Evolutionary conservation across 2,329 filamentous ascomycete genomes (phyloP), one percentile per base, ranked within the genome.

Genomic region (Apiospora aurea): DNA sequence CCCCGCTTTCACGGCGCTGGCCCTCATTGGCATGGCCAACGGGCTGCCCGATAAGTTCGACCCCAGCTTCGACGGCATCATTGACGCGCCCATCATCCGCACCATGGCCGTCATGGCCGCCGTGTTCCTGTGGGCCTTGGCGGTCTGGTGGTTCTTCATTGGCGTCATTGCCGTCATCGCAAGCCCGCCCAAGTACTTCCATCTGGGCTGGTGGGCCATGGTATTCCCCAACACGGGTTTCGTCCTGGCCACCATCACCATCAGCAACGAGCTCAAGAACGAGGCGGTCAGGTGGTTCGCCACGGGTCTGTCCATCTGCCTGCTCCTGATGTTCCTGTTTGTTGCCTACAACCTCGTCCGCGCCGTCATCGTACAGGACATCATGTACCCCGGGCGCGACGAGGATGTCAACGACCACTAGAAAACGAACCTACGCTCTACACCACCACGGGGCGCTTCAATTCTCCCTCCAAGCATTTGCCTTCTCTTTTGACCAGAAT

Each of bases 41-140:
- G 85, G 86, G 11, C 79, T 91, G 4, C 86, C 87, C 8, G 81
- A 83, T 61, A 81, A 81, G 10, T 81, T 89, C 41, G 85, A 87
- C 70, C 80, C 80, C 16, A 81, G 83, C 49, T 72, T 79, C 61
- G 83, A 86, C 46, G 84, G 85, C 6, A 77, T 86, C 29, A 77
- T 86, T 7, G 84, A 88, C 51, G 76, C 83, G 72, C 76, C 79
- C 29, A 79, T 85, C 7, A 82, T 90, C 72, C 81, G 83, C 29
- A 85, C 83, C 8, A 81, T 87, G 71, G 85, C 86, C 2, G 73
- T 88, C 0, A 79, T 88, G 21, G 78, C 79, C 1, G 87, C 86
- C 1, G 83, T 93, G 10, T 89, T 88, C 75, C 82, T 94, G 13
- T 94, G 92, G 92, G 87, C 89, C 0, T 79, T 94, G 29, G 84